Evolutionary conservation across 768 basidiomycete species (phyloP).

Genomic region (Suillus bovinus): DNA sequence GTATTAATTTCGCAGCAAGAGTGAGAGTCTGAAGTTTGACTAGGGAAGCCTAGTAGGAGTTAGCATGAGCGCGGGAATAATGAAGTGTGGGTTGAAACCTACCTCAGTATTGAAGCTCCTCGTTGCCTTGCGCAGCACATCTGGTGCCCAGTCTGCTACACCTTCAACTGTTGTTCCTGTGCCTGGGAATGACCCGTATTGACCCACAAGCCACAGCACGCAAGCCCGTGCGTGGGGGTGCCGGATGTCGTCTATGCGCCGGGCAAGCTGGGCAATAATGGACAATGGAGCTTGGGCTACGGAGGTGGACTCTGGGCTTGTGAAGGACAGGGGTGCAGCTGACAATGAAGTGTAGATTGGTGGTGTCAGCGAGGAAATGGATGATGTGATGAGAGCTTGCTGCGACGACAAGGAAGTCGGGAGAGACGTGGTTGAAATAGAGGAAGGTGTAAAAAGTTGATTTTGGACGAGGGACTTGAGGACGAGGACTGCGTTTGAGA

Average conservation of each 20-base stretch:
- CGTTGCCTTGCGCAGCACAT: conserved; percentile 78
- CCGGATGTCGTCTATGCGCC: conserved; percentile 73
- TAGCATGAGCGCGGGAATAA: too few relatives aligned
- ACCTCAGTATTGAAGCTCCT: conserved; percentile 78
- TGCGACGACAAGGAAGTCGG: conserved; percentile 7
- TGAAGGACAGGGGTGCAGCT: conserved; percentile 20
- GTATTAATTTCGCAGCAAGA: conserved; percentile 82
- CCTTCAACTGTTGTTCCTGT: conserved; percentile 46
- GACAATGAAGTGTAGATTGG: background rate
- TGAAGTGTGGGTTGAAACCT: conserved; percentile 12
- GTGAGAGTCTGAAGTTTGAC: conserved; percentile 87
- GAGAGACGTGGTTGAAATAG: conserved; percentile 23
- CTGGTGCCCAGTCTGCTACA: conserved; percentile 81
- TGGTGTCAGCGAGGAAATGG: conserved; percentile 12
- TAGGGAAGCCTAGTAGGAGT: conserved; percentile 44
- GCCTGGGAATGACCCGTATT: conserved; percentile 60
- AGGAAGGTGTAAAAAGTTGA: conserved; percentile 44
- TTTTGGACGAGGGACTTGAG: conserved; percentile 83
- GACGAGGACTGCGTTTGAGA: conserved; percentile 80
- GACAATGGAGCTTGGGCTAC: conserved; percentile 47
- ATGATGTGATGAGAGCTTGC: conserved; percentile 12
- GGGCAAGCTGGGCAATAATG: conserved; percentile 80
- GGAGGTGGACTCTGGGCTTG: conserved; percentile 9
- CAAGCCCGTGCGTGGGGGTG: conserved; percentile 84
- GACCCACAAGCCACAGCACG: conserved; percentile 91